A percentile compares a stretch with the other conserved stretches of the same genome.
phyloP scores from a whole-genome alignment of 176 grass and related monocot genomes.

The Pontederia crassipes region DNA sequence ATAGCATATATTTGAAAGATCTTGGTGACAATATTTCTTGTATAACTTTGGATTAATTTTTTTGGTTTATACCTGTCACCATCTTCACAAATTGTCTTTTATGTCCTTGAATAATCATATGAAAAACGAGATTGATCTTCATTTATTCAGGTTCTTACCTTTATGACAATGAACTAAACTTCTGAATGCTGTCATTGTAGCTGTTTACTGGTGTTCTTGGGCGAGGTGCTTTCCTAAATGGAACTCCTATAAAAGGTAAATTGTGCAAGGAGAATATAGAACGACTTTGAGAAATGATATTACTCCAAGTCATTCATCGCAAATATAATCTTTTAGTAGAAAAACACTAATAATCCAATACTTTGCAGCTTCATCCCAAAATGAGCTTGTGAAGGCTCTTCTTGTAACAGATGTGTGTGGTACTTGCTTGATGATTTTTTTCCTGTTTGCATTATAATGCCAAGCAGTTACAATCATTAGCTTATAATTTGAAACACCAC shows the following conservation, averaged over 20 bases:
- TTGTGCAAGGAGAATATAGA: too few species aligned
- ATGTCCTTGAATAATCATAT: too few species aligned
- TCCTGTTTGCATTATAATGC: background rate
- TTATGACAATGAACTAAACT: conserved; percentile 2
- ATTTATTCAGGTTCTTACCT: too few species aligned
- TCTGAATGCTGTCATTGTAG: conserved; percentile 27
- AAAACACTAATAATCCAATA: conserved; percentile 10
- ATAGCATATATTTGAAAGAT: too few species aligned
- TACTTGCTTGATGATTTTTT: background rate
- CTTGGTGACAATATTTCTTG: too few species aligned
- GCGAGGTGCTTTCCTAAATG: conserved; percentile 89
- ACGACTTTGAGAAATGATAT: too few species aligned
- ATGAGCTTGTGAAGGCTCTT: conserved; percentile 77
- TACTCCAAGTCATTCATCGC: background rate
- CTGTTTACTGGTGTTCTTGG: conserved; percentile 73
- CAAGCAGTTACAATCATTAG: too few species aligned
- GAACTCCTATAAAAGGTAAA: conserved; percentile 72
- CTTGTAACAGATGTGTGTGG: conserved; percentile 79
- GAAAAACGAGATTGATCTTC: too few species aligned
- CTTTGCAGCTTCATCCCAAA: conserved; percentile 84
- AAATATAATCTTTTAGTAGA: background rate
- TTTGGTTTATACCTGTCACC: too few species aligned
- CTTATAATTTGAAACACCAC: too few species aligned
- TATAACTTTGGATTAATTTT: too few species aligned
- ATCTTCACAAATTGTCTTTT: too few species aligned